These are phyloP conservation scores for Apiotrichum akiyoshidainum DNA, from an alignment of 1,284 basidiomycete genomes.

Conservation along the genomic window DNA sequence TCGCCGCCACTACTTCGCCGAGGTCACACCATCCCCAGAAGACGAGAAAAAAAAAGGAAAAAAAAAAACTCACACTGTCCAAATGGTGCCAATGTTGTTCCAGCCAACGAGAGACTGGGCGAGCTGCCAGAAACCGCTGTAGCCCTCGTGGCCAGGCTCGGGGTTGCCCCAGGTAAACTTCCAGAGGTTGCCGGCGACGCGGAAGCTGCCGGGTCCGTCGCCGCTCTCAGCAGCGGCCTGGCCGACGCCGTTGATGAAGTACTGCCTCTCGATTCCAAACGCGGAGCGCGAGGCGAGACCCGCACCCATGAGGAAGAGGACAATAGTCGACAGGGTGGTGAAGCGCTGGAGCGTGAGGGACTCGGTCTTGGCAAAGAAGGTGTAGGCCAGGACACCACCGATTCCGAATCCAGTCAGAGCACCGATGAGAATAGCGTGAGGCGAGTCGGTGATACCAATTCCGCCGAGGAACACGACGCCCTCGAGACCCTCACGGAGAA, in stretches of 20 bases:
- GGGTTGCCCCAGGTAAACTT: conserved; percentile 76
- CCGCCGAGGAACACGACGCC: conserved; percentile 87
- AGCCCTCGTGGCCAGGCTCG: conserved; percentile 56
- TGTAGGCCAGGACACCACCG: conserved; percentile 60
- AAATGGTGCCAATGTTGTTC: conserved; percentile 54
- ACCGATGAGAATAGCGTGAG: conserved; percentile 69
- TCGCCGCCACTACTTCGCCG: too few species aligned
- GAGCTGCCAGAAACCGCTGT: conserved; percentile 36
- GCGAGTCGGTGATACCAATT: conserved; percentile 48
- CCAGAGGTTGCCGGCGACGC: conserved; percentile 76
- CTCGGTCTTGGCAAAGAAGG: conserved; percentile 33
- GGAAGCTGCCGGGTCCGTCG: conserved; percentile 74
- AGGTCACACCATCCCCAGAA: too few species aligned
- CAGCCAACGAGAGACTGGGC: conserved; percentile 39
- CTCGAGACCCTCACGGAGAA: conserved; percentile 85
- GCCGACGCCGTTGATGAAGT: conserved; percentile 66
- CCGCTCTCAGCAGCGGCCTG: conserved; percentile 69
- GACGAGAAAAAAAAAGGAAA: too few species aligned
- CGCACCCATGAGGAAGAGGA: conserved; percentile 80
- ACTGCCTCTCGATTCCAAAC: conserved; percentile 63
- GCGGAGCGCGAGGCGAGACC: conserved; percentile 75
- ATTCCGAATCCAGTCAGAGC: conserved; percentile 54
- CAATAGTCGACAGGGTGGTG: conserved; percentile 75
- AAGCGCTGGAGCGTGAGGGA: conserved; percentile 61
- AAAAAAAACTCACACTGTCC: conserved; percentile 56